Conservation (phyloP, 192 early-diverging fungal species). For the Backusella macrospora region DNA sequence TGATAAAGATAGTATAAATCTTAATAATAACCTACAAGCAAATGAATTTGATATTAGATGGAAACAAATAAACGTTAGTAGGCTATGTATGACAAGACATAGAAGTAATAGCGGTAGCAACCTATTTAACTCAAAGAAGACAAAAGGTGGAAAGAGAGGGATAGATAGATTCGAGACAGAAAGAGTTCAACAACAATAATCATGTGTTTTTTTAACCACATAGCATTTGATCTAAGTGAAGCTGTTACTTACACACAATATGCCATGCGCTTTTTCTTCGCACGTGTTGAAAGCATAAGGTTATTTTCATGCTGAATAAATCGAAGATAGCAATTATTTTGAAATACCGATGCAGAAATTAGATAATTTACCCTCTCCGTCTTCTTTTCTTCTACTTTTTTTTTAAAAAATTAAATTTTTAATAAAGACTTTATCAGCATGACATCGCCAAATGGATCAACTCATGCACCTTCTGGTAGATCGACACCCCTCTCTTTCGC, state of each 20-base stretch:
- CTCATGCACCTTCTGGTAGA: background rate
- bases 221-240: too few species aligned
- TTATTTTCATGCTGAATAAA: background rate
- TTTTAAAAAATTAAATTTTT: background rate
- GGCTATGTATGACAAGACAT: background rate
- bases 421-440: background rate
- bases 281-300: conserved; percentile 3
- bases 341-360: background rate
- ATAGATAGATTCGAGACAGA: too few species aligned
- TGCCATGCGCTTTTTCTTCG: background rate
- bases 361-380: background rate
- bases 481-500: background rate
- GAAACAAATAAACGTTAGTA: too few species aligned
- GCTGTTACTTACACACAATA: too few species aligned
- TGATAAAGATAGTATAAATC: too few species aligned
- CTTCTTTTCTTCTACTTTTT: background rate
- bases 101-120: conserved; percentile 37
- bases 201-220: too few species aligned
- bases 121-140: conserved; percentile 12
- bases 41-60: too few species aligned
- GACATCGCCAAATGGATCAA: conserved; percentile 3
- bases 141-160: background rate
- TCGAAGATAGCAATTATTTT: background rate
- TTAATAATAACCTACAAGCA: too few species aligned
- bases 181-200: background rate